Evolutionary conservation across 2,329 filamentous ascomycete species (phyloP), one percentile per base, ranked within the genome.

Genomic region (Aspergillus fischeri): DNA sequence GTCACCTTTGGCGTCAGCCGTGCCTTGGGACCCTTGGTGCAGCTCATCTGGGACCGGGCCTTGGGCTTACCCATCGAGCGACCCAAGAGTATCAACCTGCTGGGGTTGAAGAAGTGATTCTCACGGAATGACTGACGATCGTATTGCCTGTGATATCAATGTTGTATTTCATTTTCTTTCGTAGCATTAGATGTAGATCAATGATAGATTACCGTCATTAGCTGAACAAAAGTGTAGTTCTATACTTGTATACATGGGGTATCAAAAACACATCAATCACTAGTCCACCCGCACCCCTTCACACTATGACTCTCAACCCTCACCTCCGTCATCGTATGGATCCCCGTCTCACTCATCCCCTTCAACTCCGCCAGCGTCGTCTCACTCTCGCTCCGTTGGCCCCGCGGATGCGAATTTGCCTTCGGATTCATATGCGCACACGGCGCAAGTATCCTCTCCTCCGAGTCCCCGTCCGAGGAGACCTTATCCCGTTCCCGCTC

Each of bases 31-130:
- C 94, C 94, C 24, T 82, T 99, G 51, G 92, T 92, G 47, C 94
- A 99, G 77, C 82, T 99, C 63, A 89, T 99, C 73, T 97, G 94
- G 94, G 93, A 97, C 75, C 86, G 94, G 51, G 92, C 92, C 17
- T 78, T 99, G 61, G 94, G 94, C 54, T 80, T 97, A 72, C 94
- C 94, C 10, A 99, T 99, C 70, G 94, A 99, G 86, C 83, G 93
- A 61, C 94, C 94, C 51, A 99, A 99, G 89, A 96, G 91, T 77
- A 96, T 97, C 73, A 94, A 96, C 78, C 81, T 99, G 55, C 83
- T 90, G 74, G 93, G 93, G 10, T 79, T 99, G 65, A 78, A 96
- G 65, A 88, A 35, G 32, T 35, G 32, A 35, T 29, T 29, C 28
- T 10, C 28, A 29, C 28, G 10, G 11, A 29, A 10, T 29, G 28